Conservation (phyloP, 495 filamentous ascomycete genomes). For the Penicillium simplicissimum region DNA sequence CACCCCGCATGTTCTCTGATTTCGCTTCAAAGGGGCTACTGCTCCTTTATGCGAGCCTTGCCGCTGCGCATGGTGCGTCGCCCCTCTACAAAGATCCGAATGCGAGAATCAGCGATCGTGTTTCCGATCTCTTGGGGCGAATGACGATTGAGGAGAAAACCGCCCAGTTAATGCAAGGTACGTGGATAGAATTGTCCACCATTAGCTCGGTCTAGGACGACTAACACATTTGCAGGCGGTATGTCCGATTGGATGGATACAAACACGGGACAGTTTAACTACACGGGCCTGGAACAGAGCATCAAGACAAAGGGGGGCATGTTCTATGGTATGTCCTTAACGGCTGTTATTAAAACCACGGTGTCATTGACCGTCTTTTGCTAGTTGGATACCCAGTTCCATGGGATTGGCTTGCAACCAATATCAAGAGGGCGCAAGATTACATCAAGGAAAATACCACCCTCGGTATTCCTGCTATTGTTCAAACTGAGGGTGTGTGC, state of each 20-base stretch:
- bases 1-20: too few relatives aligned
- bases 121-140: slow-evolving; percentile 61
- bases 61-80: background rate
- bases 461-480: slow-evolving; percentile 67
- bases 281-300: slow-evolving; percentile 61
- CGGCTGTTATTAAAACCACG: background rate
- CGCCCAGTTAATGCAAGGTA: slow-evolving; percentile 63
- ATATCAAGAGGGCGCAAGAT: slow-evolving; percentile 61
- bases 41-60: too few relatives aligned
- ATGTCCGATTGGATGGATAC: slow-evolving; percentile 69
- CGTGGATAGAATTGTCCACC: background rate
- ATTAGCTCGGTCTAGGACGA: too few relatives aligned
- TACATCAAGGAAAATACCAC: slow-evolving; percentile 65
- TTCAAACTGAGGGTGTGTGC: slow-evolving; percentile 61
- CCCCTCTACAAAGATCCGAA: slow-evolving; percentile 62
- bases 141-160: slow-evolving; percentile 74
- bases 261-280: slow-evolving; percentile 59
- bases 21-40: too few relatives aligned
- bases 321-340: slow-evolving; percentile 53
- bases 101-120: slow-evolving; percentile 58
- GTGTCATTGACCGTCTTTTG: background rate
- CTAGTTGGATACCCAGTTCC: slow-evolving; percentile 62
- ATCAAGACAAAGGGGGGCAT: slow-evolving; percentile 62
- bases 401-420: slow-evolving; percentile 61
- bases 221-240: slow-evolving; percentile 45